phyloP scores from a whole-genome alignment of 257 asterid species.

The Forsythia suspensa region DNA sequence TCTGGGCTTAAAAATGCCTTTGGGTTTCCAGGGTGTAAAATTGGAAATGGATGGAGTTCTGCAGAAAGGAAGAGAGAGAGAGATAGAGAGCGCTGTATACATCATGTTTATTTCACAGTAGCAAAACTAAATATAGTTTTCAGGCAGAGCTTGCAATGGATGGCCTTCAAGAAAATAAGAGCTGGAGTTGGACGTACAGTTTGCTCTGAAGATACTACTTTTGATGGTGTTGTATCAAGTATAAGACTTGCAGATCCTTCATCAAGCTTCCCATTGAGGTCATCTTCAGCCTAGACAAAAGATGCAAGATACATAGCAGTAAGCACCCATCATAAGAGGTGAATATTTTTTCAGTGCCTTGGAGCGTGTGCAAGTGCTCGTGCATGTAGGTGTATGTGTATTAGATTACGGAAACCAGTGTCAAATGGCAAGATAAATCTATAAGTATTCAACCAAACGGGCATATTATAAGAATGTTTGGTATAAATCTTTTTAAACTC shows the following conservation, averaged over 20 bases:
- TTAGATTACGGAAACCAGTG: slow-evolving; percentile 9
- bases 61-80: not conserved
- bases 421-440: not conserved
- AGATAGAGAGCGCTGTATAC: too few relatives aligned
- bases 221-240: slow-evolving; percentile 88
- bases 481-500: too few relatives aligned
- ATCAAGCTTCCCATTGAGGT: slow-evolving; percentile 83
- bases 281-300: slow-evolving; percentile 70
- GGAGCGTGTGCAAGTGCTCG: not conserved
- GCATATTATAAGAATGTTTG: not conserved
- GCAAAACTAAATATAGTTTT: slow-evolving; percentile 4
- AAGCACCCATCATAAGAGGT: slow-evolving; percentile 3
- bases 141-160: not conserved
- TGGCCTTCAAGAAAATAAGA: slow-evolving; percentile 4
- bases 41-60: not conserved
- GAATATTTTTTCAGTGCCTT: not conserved
- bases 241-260: slow-evolving; percentile 85
- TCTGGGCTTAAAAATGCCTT: slow-evolving; percentile 7
- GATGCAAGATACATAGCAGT: slow-evolving; percentile 18
- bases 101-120: not conserved
- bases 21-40: slow-evolving; percentile 7
- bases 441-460: not conserved
- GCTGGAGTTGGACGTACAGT: slow-evolving; percentile 58
- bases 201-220: slow-evolving; percentile 87
- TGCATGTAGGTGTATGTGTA: not conserved